Base-by-base conservation (phyloP, 352 stramenopile genomes). In the Phytophthora vignae region DNA sequence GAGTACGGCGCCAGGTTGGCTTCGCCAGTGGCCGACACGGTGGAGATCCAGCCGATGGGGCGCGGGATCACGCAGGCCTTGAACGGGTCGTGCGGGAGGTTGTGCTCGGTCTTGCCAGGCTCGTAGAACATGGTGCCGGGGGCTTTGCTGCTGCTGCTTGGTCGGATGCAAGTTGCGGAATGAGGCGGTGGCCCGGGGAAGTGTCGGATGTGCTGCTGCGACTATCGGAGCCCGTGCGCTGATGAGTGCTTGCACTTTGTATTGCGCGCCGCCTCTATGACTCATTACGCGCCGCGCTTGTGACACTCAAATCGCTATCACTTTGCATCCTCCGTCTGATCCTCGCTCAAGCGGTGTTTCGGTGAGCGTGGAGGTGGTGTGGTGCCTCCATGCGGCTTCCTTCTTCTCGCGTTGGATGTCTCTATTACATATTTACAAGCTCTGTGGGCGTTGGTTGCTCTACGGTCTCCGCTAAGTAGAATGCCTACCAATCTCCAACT, bases 21-120 rank as follows among this genome's bases (percentile, higher is more conserved):
- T 33, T 75, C 56, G 36, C 66, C 66, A n/a, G 54, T 53, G 40
- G 55, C 44, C 42, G 66, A 75, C 17, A 78, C 67, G 31, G 66
- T 78, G 49, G 71, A 78, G 60, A 78, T 78, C 71, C 71, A 78
- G 19, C 66, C 71, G 60, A 74, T 78, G 36, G 71, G 71, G 17
- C 71, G 66, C 1, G 66, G 71, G 7, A 75, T 56, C 55, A 75
- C 71, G 22, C 71, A 77, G 17, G 71, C 71, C 65, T 77, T 77
- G 55, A 77, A 77, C 42, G 71, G 71, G 50, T 77, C 71, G 55
- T 77, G 71, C 27, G 71, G 71, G 25, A 77, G 71, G 71, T 73
- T 73, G 55, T 77, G 71, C 0, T 77, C 71, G 9, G 71, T 77
- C 55, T 77, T 77, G 71, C 71, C 65, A 7, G 71, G 65, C 33